Evolutionary conservation across 257 asterid species (phyloP).

Genomic region (Mentha longifolia): DNA sequence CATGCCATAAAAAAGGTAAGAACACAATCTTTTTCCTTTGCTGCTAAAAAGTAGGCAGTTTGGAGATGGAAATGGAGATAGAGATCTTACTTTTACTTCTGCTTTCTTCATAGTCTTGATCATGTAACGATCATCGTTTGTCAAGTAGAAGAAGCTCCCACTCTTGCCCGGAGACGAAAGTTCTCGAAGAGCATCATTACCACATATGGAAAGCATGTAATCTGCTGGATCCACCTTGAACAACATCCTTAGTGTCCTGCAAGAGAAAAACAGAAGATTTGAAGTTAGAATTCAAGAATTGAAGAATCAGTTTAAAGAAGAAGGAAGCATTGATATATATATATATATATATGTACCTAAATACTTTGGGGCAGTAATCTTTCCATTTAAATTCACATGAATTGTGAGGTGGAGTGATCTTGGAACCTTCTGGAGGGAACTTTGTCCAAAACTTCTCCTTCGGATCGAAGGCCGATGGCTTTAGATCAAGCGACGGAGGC

Average conservation of each 20-base stretch:
- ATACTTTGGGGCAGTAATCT: constrained; percentile 95
- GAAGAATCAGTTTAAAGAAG: background rate
- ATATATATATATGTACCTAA: too few species aligned
- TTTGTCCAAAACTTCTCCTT: constrained; percentile 94
- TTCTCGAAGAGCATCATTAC: constrained; percentile 84
- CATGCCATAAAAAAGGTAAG: constrained; percentile 6
- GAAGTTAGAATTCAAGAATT: constrained; percentile 10
- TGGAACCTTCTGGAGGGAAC: constrained; percentile 91
- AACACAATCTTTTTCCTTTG: background rate
- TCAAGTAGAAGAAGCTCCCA: constrained; percentile 93
- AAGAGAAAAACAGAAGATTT: background rate
- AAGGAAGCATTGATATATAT: background rate
- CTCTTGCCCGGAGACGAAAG: constrained; percentile 96
- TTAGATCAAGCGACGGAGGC: constrained; percentile 77
- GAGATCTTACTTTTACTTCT: constrained; percentile 77
- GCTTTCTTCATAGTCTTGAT: constrained; percentile 97
- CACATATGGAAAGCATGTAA: constrained; percentile 95
- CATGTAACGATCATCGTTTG: constrained; percentile 97
- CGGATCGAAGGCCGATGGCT: constrained; percentile 90
- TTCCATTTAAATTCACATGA: constrained; percentile 94
- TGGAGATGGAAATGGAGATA: background rate
- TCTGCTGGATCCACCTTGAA: constrained; percentile 98
- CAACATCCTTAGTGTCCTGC: constrained; percentile 77
- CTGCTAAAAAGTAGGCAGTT: constrained; percentile 5
- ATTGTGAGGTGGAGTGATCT: constrained; percentile 82